Conservation (phyloP, 2,329 filamentous ascomycete species). For the Colletotrichum sp. region DNA sequence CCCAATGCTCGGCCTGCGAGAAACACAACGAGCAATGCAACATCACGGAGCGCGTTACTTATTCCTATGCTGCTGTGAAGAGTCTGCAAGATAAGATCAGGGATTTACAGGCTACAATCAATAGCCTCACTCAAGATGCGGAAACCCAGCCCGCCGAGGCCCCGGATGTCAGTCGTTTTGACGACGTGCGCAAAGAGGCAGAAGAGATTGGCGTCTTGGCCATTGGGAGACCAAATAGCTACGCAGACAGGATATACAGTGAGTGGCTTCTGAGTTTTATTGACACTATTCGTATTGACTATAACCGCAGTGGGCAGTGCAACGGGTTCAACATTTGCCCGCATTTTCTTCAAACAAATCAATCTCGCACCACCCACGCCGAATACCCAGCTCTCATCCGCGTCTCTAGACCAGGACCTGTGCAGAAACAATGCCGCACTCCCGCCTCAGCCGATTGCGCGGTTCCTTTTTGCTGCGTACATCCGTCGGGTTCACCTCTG, state of each 20-base stretch:
- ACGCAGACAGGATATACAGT: constrained; percentile 26
- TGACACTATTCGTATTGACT: not conserved
- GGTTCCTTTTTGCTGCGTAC: constrained; percentile 21
- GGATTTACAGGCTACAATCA: constrained; percentile 6
- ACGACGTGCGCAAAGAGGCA: constrained; percentile 24
- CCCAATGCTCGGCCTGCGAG: constrained; percentile 22
- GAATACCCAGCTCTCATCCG: not conserved
- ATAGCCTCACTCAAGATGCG: not conserved
- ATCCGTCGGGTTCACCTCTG: constrained; percentile 28
- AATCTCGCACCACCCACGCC: constrained; percentile 1
- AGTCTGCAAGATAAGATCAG: constrained; percentile 5
- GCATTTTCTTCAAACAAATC: constrained; percentile 29
- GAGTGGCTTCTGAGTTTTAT: not conserved
- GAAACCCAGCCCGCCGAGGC: not conserved
- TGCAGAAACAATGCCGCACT: constrained; percentile 20
- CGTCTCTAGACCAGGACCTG: not conserved
- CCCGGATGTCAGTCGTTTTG: not conserved
- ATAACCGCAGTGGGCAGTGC: constrained; percentile 24
- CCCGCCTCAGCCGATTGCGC: constrained; percentile 23
- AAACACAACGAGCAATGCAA: constrained; percentile 21
- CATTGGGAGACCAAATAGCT: constrained; percentile 20
- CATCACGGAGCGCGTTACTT: constrained; percentile 23
- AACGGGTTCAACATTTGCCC: constrained; percentile 28
- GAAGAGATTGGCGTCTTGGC: constrained; percentile 27
- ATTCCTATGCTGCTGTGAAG: constrained; percentile 18